Base-by-base conservation (phyloP, 2,329 filamentous ascomycete genomes). In the Exophiala sideris region DNA sequence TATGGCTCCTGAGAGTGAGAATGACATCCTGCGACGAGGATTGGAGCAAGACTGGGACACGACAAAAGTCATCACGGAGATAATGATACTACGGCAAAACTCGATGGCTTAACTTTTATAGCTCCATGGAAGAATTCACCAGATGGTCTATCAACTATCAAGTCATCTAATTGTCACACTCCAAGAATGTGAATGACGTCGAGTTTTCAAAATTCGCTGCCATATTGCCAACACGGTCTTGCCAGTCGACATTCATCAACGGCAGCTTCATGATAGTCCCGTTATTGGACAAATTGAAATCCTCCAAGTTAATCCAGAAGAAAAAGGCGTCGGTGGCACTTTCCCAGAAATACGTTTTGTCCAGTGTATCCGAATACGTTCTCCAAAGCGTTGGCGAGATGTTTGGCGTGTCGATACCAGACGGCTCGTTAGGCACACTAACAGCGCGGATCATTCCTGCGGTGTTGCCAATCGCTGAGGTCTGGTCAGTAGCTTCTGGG, bases 1-100 rank as follows among this genome's bases (percentile, higher is more conserved):
- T 0, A 83, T 85, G 82, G 80, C 81, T 8, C 82, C 82, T 2
- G 75, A 78, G 62, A 82, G 78, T 56, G 81, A 85, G 68, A 77
- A 83, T 62, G 76, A 80, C 50, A 40, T 83, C 10, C 56, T 84
- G 29, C 42, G 72, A 3, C 70, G 67, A 48, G 78, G 69, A 0
- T 62, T 85, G 51, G 50, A 69, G 39, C 68, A 71, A 42, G 70
- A 66, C 0, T 78, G 71, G 74, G 65, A 59, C 10, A 73, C 61
- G 18, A 64, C 69, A 8, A 61, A 69, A 34, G 68, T 79, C 6
- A 57, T 83, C n/a, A 56, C 52, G 11, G 71, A 71, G 40, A 55
- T 82, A 50, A 64, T 59, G 60, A 60, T 63, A 62, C 68, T 77
- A 66, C 67, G 59, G 45, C 50, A 64, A 21, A 72, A 77, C 49